A percentile compares a stretch with the other conserved stretches of the same genome.
Evolutionary conservation across 2,329 filamentous ascomycete genomes (phyloP).

Genomic region (Myriosclerotinia scirpicola): DNA sequence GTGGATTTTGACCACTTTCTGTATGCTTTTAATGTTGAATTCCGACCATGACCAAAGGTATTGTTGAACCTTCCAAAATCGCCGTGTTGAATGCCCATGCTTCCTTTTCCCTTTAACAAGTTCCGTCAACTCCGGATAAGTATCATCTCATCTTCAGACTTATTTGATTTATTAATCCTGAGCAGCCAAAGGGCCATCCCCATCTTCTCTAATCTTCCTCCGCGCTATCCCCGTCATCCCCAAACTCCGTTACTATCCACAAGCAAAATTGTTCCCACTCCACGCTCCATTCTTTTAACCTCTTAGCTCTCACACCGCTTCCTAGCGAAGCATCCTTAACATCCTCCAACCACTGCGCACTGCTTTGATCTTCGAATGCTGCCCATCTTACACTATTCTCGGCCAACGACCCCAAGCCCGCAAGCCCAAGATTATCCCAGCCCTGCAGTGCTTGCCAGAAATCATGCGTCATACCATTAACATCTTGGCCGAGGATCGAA

Average conservation of each 20-base stretch:
- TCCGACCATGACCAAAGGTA: conserved; percentile 8
- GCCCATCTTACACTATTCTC: conserved; percentile 94
- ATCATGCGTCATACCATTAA: conserved; percentile 82
- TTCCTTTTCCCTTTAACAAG: background rate
- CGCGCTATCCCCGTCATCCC: conserved; percentile 42
- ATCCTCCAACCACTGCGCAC: conserved; percentile 69
- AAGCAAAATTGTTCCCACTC: conserved; percentile 89
- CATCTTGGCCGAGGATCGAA: conserved; percentile 80
- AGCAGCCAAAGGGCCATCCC: conserved; percentile 28
- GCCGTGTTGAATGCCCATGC: conserved; percentile 9
- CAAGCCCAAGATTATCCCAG: conserved; percentile 87
- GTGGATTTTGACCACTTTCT: background rate
- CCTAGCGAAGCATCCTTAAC: conserved; percentile 75
- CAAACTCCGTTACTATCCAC: conserved; percentile 82
- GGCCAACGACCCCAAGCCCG: conserved; percentile 79
- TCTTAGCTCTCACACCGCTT: conserved; percentile 65
- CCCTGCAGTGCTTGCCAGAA: conserved; percentile 93
- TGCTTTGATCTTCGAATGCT: conserved; percentile 76
- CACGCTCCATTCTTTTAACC: conserved; percentile 74
- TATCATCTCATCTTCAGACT: background rate
- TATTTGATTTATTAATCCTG: conserved; percentile 25
- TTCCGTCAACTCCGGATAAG: background rate
- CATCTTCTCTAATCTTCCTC: conserved; percentile 28
- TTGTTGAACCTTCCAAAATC: conserved; percentile 8
- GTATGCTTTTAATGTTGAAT: conserved; percentile 22